Evolutionary conservation across 306 rosid species (phyloP).

Genomic region (Quercus rubra): DNA sequence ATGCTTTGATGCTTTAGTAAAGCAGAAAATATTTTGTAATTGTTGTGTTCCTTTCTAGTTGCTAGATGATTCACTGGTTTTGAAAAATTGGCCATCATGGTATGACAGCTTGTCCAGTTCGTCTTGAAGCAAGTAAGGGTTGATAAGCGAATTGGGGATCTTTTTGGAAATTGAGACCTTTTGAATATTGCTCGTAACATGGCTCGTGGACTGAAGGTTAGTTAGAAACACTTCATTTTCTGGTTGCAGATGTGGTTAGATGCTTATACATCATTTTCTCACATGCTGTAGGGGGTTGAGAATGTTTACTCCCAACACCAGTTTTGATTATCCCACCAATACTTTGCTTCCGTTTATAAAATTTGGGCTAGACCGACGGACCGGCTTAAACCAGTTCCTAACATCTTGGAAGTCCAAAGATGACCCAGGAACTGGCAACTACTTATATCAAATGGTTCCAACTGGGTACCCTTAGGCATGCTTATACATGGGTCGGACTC

Average conservation of each 20-base stretch:
- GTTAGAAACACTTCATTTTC: conserved; percentile 23
- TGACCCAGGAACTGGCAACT: too few species aligned
- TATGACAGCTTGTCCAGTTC: conserved; percentile 86
- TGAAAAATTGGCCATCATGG: conserved; percentile 31
- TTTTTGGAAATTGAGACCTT: conserved; percentile 83
- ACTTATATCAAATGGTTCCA: too few species aligned
- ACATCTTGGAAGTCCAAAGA: too few species aligned
- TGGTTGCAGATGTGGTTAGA: conserved; percentile 16
- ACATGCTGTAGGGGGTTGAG: conserved; percentile 72
- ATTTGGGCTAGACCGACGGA: too few species aligned
- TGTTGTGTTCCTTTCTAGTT: conserved; percentile 4
- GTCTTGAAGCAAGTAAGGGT: conserved; percentile 94
- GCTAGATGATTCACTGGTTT: conserved; percentile 26
- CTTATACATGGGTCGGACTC: too few species aligned
- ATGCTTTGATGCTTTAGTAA: not conserved
- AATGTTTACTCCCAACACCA: conserved; percentile 93
- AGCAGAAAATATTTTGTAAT: conserved; percentile 5
- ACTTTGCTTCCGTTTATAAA: too few species aligned
- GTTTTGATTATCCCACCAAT: not conserved
- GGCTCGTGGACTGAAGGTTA: conserved; percentile 93
- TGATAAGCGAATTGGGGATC: conserved; percentile 86
- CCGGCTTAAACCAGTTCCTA: too few species aligned
- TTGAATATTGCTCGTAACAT: conserved; percentile 91
- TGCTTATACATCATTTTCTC: conserved; percentile 18
- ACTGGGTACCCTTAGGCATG: too few species aligned